These are phyloP conservation scores for Trichophyton rubrum DNA, from an alignment of 2,329 filamentous ascomycete genomes.

Conservation along the genomic window DNA sequence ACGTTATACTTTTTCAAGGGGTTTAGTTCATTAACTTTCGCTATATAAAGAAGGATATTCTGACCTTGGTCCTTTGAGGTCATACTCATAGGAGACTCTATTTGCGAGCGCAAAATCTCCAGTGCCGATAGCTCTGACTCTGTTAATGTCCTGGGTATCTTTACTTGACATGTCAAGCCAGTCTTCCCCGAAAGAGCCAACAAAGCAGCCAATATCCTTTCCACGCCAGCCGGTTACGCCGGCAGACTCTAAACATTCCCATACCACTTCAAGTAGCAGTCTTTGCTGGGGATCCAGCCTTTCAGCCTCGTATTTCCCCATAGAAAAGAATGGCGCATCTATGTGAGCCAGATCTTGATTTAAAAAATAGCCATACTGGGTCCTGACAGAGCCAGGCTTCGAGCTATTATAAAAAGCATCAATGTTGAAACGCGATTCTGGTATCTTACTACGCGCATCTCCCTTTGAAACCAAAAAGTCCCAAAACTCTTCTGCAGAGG, in stretches of 20 bases:
- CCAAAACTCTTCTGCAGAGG: conserved; percentile 14
- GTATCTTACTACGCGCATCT: conserved; percentile 8
- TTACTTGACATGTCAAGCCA: not conserved
- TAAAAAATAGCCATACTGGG: not conserved
- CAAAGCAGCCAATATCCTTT: not conserved
- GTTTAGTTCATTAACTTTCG: not conserved
- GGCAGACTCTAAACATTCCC: conserved; percentile 70
- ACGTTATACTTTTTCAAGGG: conserved; percentile 6
- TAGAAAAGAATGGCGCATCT: not conserved
- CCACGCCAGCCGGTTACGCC: conserved; percentile 30
- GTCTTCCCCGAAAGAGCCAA: not conserved
- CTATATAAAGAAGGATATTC: not conserved
- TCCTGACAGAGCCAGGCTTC: not conserved
- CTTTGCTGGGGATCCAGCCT: conserved; percentile 67
- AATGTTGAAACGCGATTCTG: conserved; percentile 13
- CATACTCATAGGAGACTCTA: conserved; percentile 12
- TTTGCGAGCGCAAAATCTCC: conserved; percentile 5
- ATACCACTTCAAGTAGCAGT: conserved; percentile 61
- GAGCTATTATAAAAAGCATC: conserved; percentile 4
- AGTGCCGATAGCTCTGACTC: not conserved
- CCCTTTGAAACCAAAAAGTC: conserved; percentile 11
- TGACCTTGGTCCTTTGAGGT: conserved; percentile 10
- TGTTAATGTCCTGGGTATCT: not conserved
- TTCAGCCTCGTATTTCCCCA: conserved; percentile 19
- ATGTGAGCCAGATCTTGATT: not conserved